Conservation (phyloP, 495 filamentous ascomycete species). For the Penicillium manginii region DNA sequence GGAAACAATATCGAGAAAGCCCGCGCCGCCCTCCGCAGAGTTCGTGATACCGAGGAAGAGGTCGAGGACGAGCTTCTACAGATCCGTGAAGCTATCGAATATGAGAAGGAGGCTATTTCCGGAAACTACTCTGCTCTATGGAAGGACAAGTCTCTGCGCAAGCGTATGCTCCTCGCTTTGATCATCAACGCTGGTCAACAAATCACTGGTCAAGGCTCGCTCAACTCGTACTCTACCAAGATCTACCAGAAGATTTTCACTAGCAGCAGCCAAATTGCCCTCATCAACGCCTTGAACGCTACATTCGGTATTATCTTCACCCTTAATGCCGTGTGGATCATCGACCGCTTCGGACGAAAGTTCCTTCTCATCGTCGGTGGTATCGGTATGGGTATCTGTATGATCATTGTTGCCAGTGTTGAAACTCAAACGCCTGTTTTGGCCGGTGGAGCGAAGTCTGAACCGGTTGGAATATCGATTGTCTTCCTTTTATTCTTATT, state of each 20-base stretch:
- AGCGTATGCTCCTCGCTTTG: slow-evolving; percentile 56
- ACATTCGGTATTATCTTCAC: slow-evolving; percentile 71
- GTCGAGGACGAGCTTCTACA: slow-evolving; percentile 60
- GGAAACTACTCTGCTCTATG: slow-evolving; percentile 58
- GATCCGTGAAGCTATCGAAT: slow-evolving; percentile 64
- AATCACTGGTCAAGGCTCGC: slow-evolving; percentile 62
- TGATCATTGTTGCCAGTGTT: slow-evolving; percentile 67
- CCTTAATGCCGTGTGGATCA: slow-evolving; percentile 69
- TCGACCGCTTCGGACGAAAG: slow-evolving; percentile 72
- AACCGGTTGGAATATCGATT: slow-evolving; percentile 64
- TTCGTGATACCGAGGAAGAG: slow-evolving; percentile 61
- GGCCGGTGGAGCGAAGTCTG: slow-evolving; percentile 49
- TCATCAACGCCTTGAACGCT: slow-evolving; percentile 71
- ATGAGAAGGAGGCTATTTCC: slow-evolving; percentile 64
- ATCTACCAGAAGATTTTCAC: slow-evolving; percentile 68
- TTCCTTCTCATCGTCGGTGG: slow-evolving; percentile 69
- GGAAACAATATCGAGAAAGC: slow-evolving; percentile 59
- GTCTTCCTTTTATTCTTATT: slow-evolving; percentile 67
- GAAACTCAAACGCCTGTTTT: slow-evolving; percentile 62
- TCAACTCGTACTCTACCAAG: slow-evolving; percentile 66
- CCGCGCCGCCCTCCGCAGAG: slow-evolving; percentile 47
- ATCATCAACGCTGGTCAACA: slow-evolving; percentile 65
- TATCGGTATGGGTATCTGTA: slow-evolving; percentile 70
- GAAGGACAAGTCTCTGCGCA: slow-evolving; percentile 64
- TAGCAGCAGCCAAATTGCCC: slow-evolving; percentile 54